phyloP scores from a whole-genome alignment of 176 grass and related monocot species.

The Tillandsia leiboldiana region DNA sequence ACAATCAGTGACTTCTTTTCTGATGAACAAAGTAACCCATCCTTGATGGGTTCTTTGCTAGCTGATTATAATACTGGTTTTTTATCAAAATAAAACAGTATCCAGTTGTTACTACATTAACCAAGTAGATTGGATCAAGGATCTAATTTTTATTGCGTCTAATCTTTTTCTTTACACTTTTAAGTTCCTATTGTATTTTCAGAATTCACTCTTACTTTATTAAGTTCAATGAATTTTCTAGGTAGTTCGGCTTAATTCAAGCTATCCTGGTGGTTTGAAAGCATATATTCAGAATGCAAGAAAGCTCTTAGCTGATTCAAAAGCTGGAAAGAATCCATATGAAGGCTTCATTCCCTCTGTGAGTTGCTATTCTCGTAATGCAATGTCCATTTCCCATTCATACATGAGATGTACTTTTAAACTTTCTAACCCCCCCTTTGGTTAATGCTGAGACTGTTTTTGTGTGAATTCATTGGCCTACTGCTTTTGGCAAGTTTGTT shows the following conservation, averaged over 20 bases:
- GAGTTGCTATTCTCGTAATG: constrained; percentile 27
- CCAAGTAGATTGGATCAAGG: no score
- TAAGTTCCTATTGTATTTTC: background rate
- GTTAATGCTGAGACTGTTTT: background rate
- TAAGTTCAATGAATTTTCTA: constrained; percentile 10
- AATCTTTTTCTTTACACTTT: background rate
- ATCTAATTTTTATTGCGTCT: background rate
- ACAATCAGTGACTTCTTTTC: no score
- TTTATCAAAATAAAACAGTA: no score
- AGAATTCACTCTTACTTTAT: background rate
- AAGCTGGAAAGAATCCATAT: constrained; percentile 81
- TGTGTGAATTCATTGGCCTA: no score
- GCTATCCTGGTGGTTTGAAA: constrained; percentile 71
- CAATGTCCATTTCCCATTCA: background rate
- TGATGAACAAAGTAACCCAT: no score
- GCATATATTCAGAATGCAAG: constrained; percentile 82
- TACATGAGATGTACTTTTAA: background rate
- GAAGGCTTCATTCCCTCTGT: constrained; percentile 85
- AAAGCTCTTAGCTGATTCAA: constrained; percentile 82
- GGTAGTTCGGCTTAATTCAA: constrained; percentile 66
- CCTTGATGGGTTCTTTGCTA: no score
- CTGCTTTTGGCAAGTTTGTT: no score
- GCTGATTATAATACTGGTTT: no score
- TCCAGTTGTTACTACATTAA: no score
- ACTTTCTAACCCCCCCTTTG: background rate